Conservation (phyloP, 176 grass and related monocot species). For the Rhynchospora tenuis region DNA sequence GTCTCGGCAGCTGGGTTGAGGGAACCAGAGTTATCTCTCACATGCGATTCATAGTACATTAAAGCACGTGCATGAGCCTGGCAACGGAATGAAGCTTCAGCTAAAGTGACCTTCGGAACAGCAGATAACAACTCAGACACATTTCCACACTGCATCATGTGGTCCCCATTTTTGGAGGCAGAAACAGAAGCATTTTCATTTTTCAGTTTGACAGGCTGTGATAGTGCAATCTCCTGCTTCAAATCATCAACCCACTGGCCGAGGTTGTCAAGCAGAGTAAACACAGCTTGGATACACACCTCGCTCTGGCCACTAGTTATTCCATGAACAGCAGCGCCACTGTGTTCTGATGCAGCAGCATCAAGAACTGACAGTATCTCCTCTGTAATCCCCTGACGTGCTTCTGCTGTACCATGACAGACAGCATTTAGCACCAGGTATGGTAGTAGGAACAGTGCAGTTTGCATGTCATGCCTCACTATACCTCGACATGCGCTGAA, state of each 20-base stretch:
- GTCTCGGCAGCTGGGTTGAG: slow-evolving; percentile 86
- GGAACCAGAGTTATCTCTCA: slow-evolving; percentile 74
- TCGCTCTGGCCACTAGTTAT: slow-evolving; percentile 72
- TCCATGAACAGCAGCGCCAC: slow-evolving; percentile 62
- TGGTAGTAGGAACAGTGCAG: slow-evolving; percentile 78
- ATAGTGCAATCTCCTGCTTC: slow-evolving; percentile 84
- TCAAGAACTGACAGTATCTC: slow-evolving; percentile 86
- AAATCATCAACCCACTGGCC: slow-evolving; percentile 98
- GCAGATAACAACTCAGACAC: slow-evolving; percentile 72
- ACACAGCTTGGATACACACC: slow-evolving; percentile 89
- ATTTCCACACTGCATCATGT: slow-evolving; percentile 75
- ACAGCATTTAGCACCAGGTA: slow-evolving; percentile 96
- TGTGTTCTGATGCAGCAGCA: slow-evolving; percentile 85
- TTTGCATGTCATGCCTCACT: slow-evolving; percentile 90
- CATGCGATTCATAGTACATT: slow-evolving; percentile 88
- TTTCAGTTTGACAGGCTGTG: slow-evolving; percentile 61
- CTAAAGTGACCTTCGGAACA: slow-evolving; percentile 93
- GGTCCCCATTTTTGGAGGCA: slow-evolving; percentile 33
- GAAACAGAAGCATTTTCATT: slow-evolving; percentile 30
- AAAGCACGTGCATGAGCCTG: slow-evolving; percentile 92
- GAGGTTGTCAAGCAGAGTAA: slow-evolving; percentile 97
- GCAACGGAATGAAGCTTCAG: slow-evolving; percentile 82
- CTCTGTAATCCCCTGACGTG: slow-evolving; percentile 75
- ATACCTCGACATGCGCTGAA: slow-evolving; percentile 86
- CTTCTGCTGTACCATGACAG: slow-evolving; percentile 75